Evolutionary conservation across 495 filamentous ascomycete genomes (phyloP), one percentile per base, ranked within the genome.

Genomic region (Penicillium waksmanii): DNA sequence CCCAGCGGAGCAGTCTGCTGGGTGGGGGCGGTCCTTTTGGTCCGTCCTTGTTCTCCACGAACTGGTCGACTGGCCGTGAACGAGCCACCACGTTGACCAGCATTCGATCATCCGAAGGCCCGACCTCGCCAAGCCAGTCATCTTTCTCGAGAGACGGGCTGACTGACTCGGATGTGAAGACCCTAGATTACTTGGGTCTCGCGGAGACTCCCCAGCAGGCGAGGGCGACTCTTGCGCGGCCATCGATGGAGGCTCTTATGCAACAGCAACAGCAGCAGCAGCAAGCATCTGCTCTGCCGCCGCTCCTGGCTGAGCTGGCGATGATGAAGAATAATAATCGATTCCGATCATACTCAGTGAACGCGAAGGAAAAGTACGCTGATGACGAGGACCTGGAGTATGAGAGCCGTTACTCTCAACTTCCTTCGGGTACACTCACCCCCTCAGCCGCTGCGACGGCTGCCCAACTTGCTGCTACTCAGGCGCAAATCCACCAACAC

Each of bases 291-390:
- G 74, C 77, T 33, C 71, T 87, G 34, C 85, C 84, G 50, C 89
- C 90, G 4, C 88, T 92, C 63, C 77, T 96, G n/a, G 89, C 89
- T 48, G 90, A 90, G 58, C 77, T 95, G 66, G 86, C 85, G 49
- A 85, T 91, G 65, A 87, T 86, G 61, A 91, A 89, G 72, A 92
- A 86, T 59, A 83, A 89, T 54, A 98, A 89, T 73, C 84, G 95
- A 47, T 92, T 97, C 75, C 87, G 95, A 17, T 98, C 95, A 31
- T 98, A 97, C 71, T 98, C 95, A 19, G 95, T 98, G 49, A 98
- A 98, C 73, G 95, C 96, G 42, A 97, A 96, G 73, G 95, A 97
- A 71, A 97, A 96, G 74, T 98, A 98, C 67, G 95, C 90, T 0
- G 88, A 90, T 67, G 93, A 96, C 56, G 92, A 97, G 60, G 94